Conservation (phyloP, 768 basidiomycete species). For the Russula earlei region DNA sequence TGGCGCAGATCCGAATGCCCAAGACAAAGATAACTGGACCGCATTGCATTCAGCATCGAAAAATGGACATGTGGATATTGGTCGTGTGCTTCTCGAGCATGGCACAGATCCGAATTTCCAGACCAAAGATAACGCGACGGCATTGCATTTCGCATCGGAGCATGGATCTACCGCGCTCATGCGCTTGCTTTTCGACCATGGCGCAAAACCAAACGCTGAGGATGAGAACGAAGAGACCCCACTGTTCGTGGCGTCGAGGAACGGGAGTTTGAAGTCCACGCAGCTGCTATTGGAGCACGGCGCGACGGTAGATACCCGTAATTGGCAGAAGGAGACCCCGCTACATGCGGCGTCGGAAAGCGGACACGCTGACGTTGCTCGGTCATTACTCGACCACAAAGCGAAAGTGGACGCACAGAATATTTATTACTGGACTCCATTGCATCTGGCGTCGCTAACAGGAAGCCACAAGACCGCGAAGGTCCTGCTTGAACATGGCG, state of each 20-base stretch:
- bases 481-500: background rate
- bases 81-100: no score
- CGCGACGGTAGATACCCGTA: background rate
- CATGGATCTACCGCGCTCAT: background rate
- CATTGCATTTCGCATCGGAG: background rate
- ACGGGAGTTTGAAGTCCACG: no score
- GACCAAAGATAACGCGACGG: no score
- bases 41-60: no score
- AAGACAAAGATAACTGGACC: no score
- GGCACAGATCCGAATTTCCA: no score
- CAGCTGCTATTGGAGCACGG: no score
- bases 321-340: background rate
- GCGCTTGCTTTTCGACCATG: background rate
- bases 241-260: background rate
- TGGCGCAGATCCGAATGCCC: no score
- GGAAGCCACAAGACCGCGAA: background rate
- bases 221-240: fast-evolving
- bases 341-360: background rate
- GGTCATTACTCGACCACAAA: background rate
- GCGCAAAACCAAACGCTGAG: background rate
- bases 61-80: no score
- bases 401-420: background rate
- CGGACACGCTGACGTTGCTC: background rate
- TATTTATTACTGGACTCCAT: fast-evolving
- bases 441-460: background rate